Percentiles rank a stretch among this genome's conserved stretches.
These are phyloP conservation scores for Jacaranda mimosifolia DNA, from an alignment of 257 asterid genomes.

Conservation along the genomic window DNA sequence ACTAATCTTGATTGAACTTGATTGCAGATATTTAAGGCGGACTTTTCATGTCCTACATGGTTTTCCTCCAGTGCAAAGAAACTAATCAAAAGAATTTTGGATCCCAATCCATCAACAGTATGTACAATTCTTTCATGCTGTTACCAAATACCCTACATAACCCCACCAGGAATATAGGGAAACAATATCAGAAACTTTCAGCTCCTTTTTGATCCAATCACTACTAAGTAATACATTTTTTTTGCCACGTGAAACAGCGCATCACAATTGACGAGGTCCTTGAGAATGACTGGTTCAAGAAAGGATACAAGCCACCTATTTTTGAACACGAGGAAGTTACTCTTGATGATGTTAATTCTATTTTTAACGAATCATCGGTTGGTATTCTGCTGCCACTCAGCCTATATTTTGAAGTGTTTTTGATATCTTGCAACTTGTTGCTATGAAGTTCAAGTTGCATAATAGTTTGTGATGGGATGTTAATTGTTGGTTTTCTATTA, in stretches of 20 bases:
- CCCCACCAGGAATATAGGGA: not conserved
- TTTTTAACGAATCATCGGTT: slow-evolving; percentile 72
- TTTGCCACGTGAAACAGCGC: slow-evolving; percentile 61
- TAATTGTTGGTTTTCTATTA: not conserved
- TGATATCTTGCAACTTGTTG: not conserved
- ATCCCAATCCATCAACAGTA: slow-evolving; percentile 93
- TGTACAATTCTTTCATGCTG: slow-evolving; percentile 34
- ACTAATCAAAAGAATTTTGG: slow-evolving; percentile 86
- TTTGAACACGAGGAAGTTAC: slow-evolving; percentile 82
- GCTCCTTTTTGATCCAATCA: not conserved
- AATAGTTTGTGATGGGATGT: not conserved
- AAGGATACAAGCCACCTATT: slow-evolving; percentile 80
- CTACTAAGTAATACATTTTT: slow-evolving; percentile 3
- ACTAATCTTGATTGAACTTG: slow-evolving; percentile 32
- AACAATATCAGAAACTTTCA: not conserved
- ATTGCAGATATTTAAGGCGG: slow-evolving; percentile 91
- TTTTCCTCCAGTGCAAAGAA: slow-evolving; percentile 86
- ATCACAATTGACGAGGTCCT: slow-evolving; percentile 78
- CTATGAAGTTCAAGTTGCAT: not conserved
- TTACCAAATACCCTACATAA: not conserved
- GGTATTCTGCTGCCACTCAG: slow-evolving; percentile 30
- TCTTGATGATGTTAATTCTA: slow-evolving; percentile 86
- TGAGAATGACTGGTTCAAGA: slow-evolving; percentile 95
- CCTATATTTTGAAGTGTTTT: not conserved
- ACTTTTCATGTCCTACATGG: slow-evolving; percentile 89